phyloP scores from a whole-genome alignment of 2,329 filamentous ascomycete species.

The Aspergillus alliaceus region DNA sequence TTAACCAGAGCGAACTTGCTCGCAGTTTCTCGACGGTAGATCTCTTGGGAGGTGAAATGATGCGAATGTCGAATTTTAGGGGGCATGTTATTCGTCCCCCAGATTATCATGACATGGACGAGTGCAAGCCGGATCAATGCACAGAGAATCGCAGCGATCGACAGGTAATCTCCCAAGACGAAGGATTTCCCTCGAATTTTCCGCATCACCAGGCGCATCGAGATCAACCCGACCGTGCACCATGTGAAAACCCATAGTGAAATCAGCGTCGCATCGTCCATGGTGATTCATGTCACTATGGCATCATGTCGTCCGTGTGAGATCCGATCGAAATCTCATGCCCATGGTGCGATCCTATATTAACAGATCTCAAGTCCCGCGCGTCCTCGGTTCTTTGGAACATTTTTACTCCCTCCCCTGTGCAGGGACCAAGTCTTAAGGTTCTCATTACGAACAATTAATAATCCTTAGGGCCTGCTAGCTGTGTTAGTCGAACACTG shows the following conservation, averaged over 20 bases:
- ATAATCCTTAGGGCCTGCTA: neutral
- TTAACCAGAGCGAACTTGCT: constrained; percentile 2
- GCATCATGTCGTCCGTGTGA: neutral
- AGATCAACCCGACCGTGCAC: neutral
- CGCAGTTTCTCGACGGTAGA: neutral
- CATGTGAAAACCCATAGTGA: constrained; percentile 2
- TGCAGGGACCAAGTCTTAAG: neutral
- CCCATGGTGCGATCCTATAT: neutral
- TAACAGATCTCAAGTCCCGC: neutral
- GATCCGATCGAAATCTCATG: neutral
- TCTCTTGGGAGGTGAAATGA: constrained; percentile 1
- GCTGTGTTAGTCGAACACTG: neutral
- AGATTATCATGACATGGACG: constrained; percentile 1
- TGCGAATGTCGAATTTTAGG: neutral
- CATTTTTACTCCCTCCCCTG: neutral
- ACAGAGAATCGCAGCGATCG: constrained; percentile 1
- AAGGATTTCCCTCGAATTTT: constrained; percentile 2
- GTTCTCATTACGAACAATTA: neutral
- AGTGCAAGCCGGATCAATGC: neutral
- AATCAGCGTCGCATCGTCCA: neutral
- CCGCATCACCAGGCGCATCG: constrained; percentile 1
- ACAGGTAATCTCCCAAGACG: neutral
- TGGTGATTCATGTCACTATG: neutral
- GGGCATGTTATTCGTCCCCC: constrained; percentile 2
- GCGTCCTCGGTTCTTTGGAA: neutral